Percentiles rank a stretch among this genome's conserved stretches.
These are phyloP conservation scores for Citrus cavaleriei DNA, from an alignment of 345 rosid genomes.

Conservation along the genomic window DNA sequence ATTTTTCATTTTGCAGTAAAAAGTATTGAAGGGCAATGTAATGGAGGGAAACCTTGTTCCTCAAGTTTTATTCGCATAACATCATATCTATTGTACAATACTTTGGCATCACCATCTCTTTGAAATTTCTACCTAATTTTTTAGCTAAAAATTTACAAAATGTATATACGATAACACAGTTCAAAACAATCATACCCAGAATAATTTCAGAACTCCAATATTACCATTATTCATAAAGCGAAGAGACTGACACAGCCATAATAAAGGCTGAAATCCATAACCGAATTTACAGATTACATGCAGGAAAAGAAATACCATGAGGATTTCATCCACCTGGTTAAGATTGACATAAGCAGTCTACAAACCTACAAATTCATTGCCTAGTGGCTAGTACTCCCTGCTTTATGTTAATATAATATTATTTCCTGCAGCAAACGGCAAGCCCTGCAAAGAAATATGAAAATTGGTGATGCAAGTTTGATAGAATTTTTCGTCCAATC, in stretches of 20 bases:
- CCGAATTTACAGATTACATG: background rate
- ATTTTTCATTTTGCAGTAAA: too few relatives aligned
- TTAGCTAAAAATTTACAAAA: too few relatives aligned
- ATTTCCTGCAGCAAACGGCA: background rate
- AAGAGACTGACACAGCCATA: background rate
- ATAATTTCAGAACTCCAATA: background rate
- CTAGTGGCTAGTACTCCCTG: background rate
- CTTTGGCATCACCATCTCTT: background rate
- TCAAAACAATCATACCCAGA: background rate
- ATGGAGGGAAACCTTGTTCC: too few relatives aligned
- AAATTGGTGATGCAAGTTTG: background rate
- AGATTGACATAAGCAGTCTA: background rate
- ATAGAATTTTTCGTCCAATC: background rate
- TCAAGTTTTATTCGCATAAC: background rate
- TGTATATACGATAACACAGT: background rate
- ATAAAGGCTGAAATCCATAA: background rate
- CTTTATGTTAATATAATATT: background rate
- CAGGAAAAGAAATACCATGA: background rate
- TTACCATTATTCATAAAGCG: background rate
- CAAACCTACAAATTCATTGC: background rate
- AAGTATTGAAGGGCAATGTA: too few relatives aligned
- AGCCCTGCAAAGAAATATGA: conserved; percentile 3
- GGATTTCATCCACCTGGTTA: background rate
- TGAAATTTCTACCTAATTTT: too few relatives aligned
- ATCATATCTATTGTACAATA: background rate